These are phyloP conservation scores for Calycina herbarum DNA, from an alignment of 2,329 filamentous ascomycete species.

Conservation along the genomic window DNA sequence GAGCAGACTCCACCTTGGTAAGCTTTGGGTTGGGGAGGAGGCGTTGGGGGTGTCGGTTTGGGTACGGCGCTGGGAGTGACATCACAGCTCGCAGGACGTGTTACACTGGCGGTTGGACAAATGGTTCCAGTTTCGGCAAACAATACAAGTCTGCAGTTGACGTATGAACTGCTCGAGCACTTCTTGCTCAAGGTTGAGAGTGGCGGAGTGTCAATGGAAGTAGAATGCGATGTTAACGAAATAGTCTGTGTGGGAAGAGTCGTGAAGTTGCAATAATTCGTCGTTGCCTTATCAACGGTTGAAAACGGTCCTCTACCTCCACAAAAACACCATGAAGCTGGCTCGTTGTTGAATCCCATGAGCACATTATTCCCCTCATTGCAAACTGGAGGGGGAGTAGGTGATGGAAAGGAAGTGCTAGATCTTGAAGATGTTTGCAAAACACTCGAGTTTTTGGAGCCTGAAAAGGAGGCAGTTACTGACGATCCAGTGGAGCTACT, in stretches of 20 bases:
- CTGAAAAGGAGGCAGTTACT: too few species aligned
- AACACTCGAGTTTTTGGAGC: too few species aligned
- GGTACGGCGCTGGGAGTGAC: neutral
- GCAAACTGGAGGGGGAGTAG: neutral
- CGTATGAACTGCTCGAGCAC: neutral
- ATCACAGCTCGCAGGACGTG: neutral
- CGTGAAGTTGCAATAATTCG: neutral
- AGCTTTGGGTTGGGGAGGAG: neutral
- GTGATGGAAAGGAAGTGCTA: neutral
- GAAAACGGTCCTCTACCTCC: neutral
- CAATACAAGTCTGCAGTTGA: neutral
- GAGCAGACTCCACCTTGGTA: neutral
- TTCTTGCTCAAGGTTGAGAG: neutral
- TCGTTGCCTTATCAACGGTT: neutral
- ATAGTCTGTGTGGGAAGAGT: neutral
- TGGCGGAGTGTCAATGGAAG: neutral
- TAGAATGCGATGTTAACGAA: neutral
- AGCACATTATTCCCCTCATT: neutral
- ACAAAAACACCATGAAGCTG: neutral
- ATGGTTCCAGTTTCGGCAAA: neutral
- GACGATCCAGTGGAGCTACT: too few species aligned
- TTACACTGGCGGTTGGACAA: neutral
- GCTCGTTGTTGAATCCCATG: slow-evolving; percentile 1
- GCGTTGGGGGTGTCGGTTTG: neutral
- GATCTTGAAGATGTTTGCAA: neutral